Conservation (phyloP, 352 stramenopile species). For the Phytophthora macrochlamydospora region DNA sequence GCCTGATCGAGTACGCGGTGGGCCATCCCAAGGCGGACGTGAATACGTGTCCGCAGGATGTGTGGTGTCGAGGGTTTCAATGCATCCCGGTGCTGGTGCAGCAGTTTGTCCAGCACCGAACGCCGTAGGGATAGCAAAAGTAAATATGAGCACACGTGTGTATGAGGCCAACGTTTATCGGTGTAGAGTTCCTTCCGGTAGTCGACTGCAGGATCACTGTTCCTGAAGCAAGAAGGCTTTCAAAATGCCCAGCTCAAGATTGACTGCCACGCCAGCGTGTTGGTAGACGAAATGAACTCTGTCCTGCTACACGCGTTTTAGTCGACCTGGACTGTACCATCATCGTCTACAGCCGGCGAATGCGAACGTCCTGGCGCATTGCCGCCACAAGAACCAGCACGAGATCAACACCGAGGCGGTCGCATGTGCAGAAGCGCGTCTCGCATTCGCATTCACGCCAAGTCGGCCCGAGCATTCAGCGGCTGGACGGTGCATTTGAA, state of each 20-base stretch:
- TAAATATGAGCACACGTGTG: not conserved
- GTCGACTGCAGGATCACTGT: no score
- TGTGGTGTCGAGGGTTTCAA: constrained; percentile 30
- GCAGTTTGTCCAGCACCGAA: constrained; percentile 31
- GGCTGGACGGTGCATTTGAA: constrained; percentile 17
- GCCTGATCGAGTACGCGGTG: constrained; percentile 32
- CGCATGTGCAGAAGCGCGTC: not conserved
- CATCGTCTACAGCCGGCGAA: no score
- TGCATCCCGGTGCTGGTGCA: constrained; percentile 35
- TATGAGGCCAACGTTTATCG: no score
- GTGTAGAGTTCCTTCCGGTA: no score
- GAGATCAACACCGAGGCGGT: not conserved
- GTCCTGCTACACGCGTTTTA: no score
- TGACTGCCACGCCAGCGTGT: no score
- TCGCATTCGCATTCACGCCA: constrained; percentile 4
- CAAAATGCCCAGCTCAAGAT: no score
- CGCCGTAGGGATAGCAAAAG: not conserved
- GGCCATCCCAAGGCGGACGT: constrained; percentile 23
- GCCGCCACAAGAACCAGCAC: no score
- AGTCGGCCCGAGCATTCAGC: constrained; percentile 21
- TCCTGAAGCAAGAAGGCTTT: no score
- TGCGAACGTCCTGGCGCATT: no score
- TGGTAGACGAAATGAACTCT: no score
- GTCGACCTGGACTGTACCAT: no score
- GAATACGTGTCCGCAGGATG: constrained; percentile 17